Evolutionary conservation across 345 rosid species (phyloP).

Genomic region (Ceriops tagal): DNA sequence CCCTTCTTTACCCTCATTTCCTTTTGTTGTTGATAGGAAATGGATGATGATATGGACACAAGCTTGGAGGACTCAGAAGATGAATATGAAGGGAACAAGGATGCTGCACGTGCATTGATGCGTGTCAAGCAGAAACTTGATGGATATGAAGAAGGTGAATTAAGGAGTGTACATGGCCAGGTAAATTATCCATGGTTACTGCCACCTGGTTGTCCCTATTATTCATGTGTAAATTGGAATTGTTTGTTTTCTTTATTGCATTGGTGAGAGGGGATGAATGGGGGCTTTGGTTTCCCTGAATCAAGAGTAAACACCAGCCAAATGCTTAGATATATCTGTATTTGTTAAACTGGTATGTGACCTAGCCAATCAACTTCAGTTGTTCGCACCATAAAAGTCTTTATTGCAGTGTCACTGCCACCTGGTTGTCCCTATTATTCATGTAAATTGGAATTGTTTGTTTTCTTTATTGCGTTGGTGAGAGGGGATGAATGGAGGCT

Average conservation of each 20-base stretch:
- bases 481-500: too few relatives aligned
- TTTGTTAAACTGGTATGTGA: too few relatives aligned
- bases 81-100: constrained; percentile 85
- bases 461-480: too few relatives aligned
- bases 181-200: constrained; percentile 31
- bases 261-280: too few relatives aligned
- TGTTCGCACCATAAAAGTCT: too few relatives aligned
- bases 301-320: too few relatives aligned
- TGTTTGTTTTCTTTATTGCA: background rate
- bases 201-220: background rate
- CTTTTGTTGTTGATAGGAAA: constrained; percentile 44
- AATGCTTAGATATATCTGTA: too few relatives aligned
- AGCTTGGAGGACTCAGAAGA: constrained; percentile 66
- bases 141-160: constrained; percentile 96
- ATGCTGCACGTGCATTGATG: constrained; percentile 87
- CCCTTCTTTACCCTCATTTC: background rate
- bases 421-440: background rate
- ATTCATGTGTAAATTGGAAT: background rate
- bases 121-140: constrained; percentile 94
- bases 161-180: constrained; percentile 93
- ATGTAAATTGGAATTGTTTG: background rate
- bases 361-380: too few relatives aligned
- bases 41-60: constrained; percentile 57
- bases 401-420: too few relatives aligned
- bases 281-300: too few relatives aligned